Evolutionary conservation across 306 rosid species (phyloP), one percentile per base, ranked within the genome.

Genomic region (Pterocarpus santalinus): DNA sequence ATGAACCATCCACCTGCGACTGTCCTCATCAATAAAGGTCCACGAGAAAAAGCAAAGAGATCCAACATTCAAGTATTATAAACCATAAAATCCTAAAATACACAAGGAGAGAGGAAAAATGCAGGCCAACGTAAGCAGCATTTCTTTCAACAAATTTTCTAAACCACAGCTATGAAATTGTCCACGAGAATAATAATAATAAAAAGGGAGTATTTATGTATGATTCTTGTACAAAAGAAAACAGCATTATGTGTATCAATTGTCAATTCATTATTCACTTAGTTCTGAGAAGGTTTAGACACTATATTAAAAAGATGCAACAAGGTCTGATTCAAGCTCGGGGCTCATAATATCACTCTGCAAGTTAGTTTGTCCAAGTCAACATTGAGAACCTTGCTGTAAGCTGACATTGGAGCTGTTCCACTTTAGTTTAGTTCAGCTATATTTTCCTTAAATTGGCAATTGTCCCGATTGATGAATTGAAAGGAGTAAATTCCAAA

Each of bases 1-100:
- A 96, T 88, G 99, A 96, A 93, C 99, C 99, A 92, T 96, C 99
- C 97, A 93, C 95, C 99, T 96, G 99, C 85, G 92, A 93, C 89
- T 73, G 90, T 86, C 94, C 99, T 92, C 97, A 89, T 96, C 97
- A 96, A 90, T 85, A 85, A 78, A 77, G 84, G 92, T 86, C 82
- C 76, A 85, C 87, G 87, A 56, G 81, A 85, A 35, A 76, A 51
- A 17, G 28, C 78, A 84, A 71, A 73, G 55, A 61, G 22, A 79
- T 75, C 78, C 78, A 67, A 77, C 69, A 85, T 32, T 22, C 82
- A 53, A 38, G 72, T 73, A 73, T 35, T 80, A 68, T 34, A 86
- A 69, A 63, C 82, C 79, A 82, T 60, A 65, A 74, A 69, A 73
- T 56, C 84, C 78, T 80, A 72, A 35, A 65, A 75, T 74, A 65